These are phyloP conservation scores for Colletotrichum incanum DNA, from an alignment of 2,329 filamentous ascomycete genomes.

Conservation along the genomic window DNA sequence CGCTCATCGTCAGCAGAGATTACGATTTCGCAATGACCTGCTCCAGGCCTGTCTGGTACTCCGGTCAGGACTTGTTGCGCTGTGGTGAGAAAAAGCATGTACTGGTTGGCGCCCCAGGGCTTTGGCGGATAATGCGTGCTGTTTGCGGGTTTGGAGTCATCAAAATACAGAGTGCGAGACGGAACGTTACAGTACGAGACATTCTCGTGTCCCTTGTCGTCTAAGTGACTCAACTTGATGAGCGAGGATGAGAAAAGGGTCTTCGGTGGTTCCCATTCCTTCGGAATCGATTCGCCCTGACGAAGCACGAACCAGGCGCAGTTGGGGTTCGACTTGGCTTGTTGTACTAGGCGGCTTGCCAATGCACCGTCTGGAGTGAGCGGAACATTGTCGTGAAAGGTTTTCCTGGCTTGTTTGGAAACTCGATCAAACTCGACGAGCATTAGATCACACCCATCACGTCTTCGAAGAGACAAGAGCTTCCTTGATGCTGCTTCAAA, in stretches of 20 bases:
- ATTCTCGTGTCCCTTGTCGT: slow-evolving; percentile 1
- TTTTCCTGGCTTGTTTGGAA: neutral
- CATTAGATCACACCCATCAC: slow-evolving; percentile 19
- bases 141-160: neutral
- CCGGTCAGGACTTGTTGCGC: slow-evolving; percentile 50
- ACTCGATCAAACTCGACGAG: slow-evolving; percentile 26
- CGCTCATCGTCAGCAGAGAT: neutral
- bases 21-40: slow-evolving; percentile 18
- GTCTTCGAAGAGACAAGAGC: slow-evolving; percentile 45
- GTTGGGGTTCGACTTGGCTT: neutral
- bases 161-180: neutral
- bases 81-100: slow-evolving; percentile 46
- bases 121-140: neutral
- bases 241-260: slow-evolving; percentile 40
- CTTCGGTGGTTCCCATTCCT: slow-evolving; percentile 45
- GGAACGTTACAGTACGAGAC: slow-evolving; percentile 37
- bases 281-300: slow-evolving; percentile 17
- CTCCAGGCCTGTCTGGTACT: slow-evolving; percentile 2
- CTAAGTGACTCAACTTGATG: slow-evolving; percentile 16
- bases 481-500: slow-evolving; percentile 46
- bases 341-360: slow-evolving; percentile 1
- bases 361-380: neutral
- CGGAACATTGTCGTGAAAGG: slow-evolving; percentile 10
- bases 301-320: slow-evolving; percentile 47
- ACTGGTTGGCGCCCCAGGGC: slow-evolving; percentile 49